These are phyloP conservation scores for Zhuliangozyma blackwelliae DNA, from an alignment of 1,139 yeast species.

Conservation along the genomic window DNA sequence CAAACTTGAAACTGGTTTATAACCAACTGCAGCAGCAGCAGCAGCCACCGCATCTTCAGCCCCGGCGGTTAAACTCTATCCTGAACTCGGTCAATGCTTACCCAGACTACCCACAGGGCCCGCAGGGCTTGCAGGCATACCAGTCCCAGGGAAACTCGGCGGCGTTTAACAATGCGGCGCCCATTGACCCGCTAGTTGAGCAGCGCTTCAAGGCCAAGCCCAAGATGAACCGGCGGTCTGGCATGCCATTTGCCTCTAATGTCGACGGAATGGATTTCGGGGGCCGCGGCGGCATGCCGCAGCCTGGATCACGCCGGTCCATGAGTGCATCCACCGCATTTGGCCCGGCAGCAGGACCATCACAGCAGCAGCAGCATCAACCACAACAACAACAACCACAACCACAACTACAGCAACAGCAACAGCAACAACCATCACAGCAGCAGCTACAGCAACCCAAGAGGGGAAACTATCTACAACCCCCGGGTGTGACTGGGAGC, in stretches of 20 bases:
- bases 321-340: conserved; percentile 5
- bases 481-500: conserved; percentile 25
- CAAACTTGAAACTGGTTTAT: conserved; percentile 1
- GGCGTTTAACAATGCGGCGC: conserved; percentile 13
- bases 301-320: conserved; percentile 20
- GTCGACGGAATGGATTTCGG: conserved; percentile 42
- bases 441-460: too few relatives aligned
- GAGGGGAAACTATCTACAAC: conserved; percentile 13
- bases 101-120: not conserved
- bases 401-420: conserved; percentile 7
- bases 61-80: conserved; percentile 4
- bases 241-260: conserved; percentile 31
- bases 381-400: conserved; percentile 1
- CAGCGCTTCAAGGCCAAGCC: conserved; percentile 23
- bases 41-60: conserved; percentile 6
- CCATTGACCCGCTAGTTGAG: conserved; percentile 26
- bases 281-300: conserved; percentile 51
- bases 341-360: conserved; percentile 3
- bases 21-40: conserved; percentile 5
- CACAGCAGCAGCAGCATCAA: too few relatives aligned
- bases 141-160: not conserved
- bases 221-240: conserved; percentile 36
- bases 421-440: conserved; percentile 3
- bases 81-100: conserved; percentile 4
- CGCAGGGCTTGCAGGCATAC: not conserved